Conservation (phyloP, 768 basidiomycete genomes). For the Leccinellum luteum region DNA sequence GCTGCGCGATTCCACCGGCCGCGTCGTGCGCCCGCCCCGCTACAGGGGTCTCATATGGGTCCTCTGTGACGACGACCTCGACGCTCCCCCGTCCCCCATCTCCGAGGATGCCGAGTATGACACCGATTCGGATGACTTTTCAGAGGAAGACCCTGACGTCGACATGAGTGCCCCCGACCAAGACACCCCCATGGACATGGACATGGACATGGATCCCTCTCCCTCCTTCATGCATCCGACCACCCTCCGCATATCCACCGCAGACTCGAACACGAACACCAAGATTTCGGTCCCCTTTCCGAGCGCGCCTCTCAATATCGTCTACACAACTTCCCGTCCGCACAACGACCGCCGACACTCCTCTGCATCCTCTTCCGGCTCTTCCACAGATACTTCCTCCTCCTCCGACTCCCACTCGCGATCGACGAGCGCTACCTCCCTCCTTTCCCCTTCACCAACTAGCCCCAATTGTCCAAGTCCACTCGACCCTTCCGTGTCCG, state of each 20-base stretch:
- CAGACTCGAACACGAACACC: conserved; percentile 8
- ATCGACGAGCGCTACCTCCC: conserved; percentile 28
- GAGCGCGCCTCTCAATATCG: conserved; percentile 14
- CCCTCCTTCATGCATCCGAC: conserved; percentile 39
- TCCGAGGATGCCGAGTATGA: conserved; percentile 31
- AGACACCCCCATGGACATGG: conserved; percentile 29
- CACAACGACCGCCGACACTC: conserved; percentile 32
- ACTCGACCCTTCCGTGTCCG: conserved; percentile 1
- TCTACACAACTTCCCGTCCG: background rate
- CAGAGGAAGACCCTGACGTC: conserved; percentile 25
- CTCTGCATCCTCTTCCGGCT: conserved; percentile 25
- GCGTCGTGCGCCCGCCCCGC: conserved; percentile 35
- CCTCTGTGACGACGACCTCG: conserved; percentile 68
- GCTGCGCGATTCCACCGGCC: conserved; percentile 24
- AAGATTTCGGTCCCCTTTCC: conserved; percentile 9
- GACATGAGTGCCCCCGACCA: conserved; percentile 31
- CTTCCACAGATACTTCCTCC: conserved; percentile 24
- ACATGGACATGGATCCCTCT: conserved; percentile 22
- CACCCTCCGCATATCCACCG: conserved; percentile 31
- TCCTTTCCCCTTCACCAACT: conserved; percentile 29
- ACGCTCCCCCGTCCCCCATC: conserved; percentile 15
- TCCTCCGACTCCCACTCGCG: conserved; percentile 21
- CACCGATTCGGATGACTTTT: conserved; percentile 28
- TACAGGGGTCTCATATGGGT: conserved; percentile 86
- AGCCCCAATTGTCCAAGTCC: conserved; percentile 11